phyloP scores from a whole-genome alignment of 1,284 basidiomycete species.

The Afroboletus lepidellus region DNA sequence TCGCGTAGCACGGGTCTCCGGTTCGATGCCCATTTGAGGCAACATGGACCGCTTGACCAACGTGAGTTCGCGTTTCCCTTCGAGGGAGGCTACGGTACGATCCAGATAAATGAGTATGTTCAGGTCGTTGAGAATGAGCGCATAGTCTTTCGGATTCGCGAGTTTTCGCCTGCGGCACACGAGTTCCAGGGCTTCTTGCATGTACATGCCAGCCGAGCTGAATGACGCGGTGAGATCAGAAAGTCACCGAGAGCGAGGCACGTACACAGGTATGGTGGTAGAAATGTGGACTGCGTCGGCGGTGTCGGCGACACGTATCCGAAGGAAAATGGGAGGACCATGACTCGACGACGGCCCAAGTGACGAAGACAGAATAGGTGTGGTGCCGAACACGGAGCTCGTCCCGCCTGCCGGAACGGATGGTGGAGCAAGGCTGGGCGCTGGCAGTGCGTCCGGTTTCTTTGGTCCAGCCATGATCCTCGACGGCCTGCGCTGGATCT shows the following conservation, averaged over 20 bases:
- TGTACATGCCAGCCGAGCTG: conserved; percentile 93
- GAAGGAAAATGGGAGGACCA: conserved; percentile 78
- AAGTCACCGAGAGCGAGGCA: conserved; percentile 10
- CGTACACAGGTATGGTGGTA: conserved; percentile 87
- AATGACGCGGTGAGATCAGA: not conserved
- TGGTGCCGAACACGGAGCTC: conserved; percentile 41
- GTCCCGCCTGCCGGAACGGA: conserved; percentile 22
- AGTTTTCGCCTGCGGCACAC: conserved; percentile 78
- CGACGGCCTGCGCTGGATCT: conserved; percentile 76
- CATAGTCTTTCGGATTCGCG: conserved; percentile 77
- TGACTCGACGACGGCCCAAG: conserved; percentile 65
- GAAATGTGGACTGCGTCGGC: conserved; percentile 80
- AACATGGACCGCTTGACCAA: conserved; percentile 81
- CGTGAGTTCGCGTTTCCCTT: conserved; percentile 82
- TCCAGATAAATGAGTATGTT: conserved; percentile 90
- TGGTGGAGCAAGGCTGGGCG: conserved; percentile 25
- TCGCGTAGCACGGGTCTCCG: conserved; percentile 55
- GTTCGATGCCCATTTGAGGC: conserved; percentile 63
- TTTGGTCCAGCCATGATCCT: conserved; percentile 63
- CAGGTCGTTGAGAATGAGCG: conserved; percentile 73
- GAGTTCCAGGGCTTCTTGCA: conserved; percentile 91
- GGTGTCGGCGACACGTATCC: conserved; percentile 74
- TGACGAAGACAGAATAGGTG: conserved; percentile 56
- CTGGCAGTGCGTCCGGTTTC: conserved; percentile 40
- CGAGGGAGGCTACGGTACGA: conserved; percentile 91